These are phyloP conservation scores for Kodamaea fukazawae DNA, from an alignment of 805 yeast species.

Conservation along the genomic window DNA sequence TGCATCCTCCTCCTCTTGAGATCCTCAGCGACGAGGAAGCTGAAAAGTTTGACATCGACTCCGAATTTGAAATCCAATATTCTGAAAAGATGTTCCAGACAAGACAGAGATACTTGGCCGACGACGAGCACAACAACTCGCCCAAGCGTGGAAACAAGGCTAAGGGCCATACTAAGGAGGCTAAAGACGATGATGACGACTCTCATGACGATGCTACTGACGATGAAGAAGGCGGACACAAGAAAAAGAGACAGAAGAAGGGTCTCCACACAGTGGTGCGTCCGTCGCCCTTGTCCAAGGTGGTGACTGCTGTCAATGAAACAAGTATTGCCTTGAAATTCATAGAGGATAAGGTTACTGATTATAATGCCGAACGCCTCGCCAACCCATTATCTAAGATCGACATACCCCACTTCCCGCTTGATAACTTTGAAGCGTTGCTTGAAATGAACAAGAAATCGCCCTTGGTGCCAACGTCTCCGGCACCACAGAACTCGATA, in stretches of 20 bases:
- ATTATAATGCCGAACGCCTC: slow-evolving; percentile 1
- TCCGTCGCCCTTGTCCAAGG: slow-evolving; percentile 11
- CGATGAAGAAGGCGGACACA: slow-evolving; percentile 4
- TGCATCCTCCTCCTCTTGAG: slow-evolving; percentile 32
- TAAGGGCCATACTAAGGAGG: slow-evolving; percentile 16
- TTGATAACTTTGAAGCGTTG: slow-evolving; percentile 18
- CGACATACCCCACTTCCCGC: slow-evolving; percentile 20
- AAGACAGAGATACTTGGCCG: slow-evolving; percentile 39
- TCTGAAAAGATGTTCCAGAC: slow-evolving; percentile 47
- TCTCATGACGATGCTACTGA: slow-evolving; percentile 8
- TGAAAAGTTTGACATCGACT: slow-evolving; percentile 43
- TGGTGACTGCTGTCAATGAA: slow-evolving; percentile 6
- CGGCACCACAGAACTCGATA: slow-evolving; percentile 16
- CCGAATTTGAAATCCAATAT: slow-evolving; percentile 47
- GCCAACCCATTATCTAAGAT: slow-evolving; percentile 1
- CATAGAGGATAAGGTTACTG: slow-evolving; percentile 6
- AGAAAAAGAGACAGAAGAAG: slow-evolving; percentile 10
- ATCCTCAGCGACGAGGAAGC: slow-evolving; percentile 25
- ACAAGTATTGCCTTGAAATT: slow-evolving; percentile 8
- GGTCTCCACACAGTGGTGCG: neutral
- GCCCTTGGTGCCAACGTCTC: slow-evolving; percentile 4
- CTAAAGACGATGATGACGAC: slow-evolving; percentile 11
- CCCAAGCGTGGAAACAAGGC: slow-evolving; percentile 33
- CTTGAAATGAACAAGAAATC: slow-evolving; percentile 3
- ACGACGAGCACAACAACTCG: slow-evolving; percentile 34